Evolutionary conservation across 352 stramenopile species (phyloP).

Genomic region (Phytopythium montanum): DNA sequence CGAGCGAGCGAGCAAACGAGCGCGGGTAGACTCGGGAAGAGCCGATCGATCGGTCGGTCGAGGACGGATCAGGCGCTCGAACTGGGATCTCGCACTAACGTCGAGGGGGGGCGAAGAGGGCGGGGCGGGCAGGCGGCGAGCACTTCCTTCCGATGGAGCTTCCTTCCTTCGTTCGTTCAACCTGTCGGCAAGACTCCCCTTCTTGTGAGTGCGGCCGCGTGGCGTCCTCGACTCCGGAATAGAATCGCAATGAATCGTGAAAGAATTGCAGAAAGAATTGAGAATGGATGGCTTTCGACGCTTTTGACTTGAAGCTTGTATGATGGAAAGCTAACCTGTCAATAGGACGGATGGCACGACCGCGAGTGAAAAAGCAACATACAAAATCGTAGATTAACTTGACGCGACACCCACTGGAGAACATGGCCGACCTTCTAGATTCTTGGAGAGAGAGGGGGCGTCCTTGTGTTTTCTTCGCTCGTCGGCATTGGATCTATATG

Average conservation of each 20-base stretch:
- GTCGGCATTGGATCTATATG: slow-evolving; percentile 17
- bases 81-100: slow-evolving; percentile 3
- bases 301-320: slow-evolving; percentile 20
- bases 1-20: neutral
- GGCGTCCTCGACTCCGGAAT: slow-evolving; percentile 12
- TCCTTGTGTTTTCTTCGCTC: slow-evolving; percentile 13
- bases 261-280: slow-evolving; percentile 27
- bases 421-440: slow-evolving; percentile 34
- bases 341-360: slow-evolving; percentile 14
- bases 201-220: slow-evolving; percentile 8
- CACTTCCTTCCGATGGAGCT: neutral
- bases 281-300: slow-evolving; percentile 20
- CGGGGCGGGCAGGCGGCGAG: neutral
- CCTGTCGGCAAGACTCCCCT: slow-evolving; percentile 3
- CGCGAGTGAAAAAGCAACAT: neutral
- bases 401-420: neutral
- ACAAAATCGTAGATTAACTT: neutral
- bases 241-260: slow-evolving; percentile 42
- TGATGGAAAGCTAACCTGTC: slow-evolving; percentile 10
- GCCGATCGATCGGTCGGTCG: neutral
- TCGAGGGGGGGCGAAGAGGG: neutral
- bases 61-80: neutral
- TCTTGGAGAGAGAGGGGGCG: slow-evolving; percentile 12
- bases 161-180: neutral
- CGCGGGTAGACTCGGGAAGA: neutral